These are phyloP conservation scores for Thoreauomyces humboldtii DNA, from an alignment of 192 early-diverging fungal species.

Conservation along the genomic window DNA sequence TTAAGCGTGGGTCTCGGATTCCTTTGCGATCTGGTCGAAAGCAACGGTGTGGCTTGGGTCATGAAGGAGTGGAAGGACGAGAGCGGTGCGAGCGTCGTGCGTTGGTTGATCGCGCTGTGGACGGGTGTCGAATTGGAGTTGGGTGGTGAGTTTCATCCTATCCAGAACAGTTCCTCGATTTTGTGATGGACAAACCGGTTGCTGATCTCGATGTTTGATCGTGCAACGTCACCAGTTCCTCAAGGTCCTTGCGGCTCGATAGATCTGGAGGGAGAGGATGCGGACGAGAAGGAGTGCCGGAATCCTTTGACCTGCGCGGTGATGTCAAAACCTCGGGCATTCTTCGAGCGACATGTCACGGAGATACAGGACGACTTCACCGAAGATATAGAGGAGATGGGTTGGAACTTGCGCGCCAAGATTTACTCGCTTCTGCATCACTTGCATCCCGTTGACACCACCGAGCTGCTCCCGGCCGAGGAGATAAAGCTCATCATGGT, in stretches of 20 bases:
- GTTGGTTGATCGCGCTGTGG: slow-evolving; percentile 41
- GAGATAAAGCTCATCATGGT: slow-evolving; percentile 17
- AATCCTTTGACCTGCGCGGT: slow-evolving; percentile 10
- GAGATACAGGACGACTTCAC: slow-evolving; percentile 12
- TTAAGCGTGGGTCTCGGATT: slow-evolving; percentile 19
- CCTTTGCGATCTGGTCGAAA: slow-evolving; percentile 17
- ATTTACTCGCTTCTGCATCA: slow-evolving; percentile 16
- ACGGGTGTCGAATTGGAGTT: slow-evolving; percentile 36
- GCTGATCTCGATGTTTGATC: too few species aligned
- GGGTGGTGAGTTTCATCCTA: slow-evolving; percentile 37
- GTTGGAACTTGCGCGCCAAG: slow-evolving; percentile 16
- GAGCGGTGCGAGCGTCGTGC: slow-evolving; percentile 28
- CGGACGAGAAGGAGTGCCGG: not conserved
- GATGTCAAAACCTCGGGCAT: not conserved
- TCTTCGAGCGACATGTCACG: not conserved
- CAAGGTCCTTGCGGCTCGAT: slow-evolving; percentile 17
- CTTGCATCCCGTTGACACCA: slow-evolving; percentile 1
- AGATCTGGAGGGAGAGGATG: not conserved
- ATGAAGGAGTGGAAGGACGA: slow-evolving; percentile 26
- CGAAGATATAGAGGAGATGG: slow-evolving; percentile 8
- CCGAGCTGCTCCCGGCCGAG: not conserved
- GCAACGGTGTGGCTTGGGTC: not conserved
- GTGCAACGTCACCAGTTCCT: slow-evolving; percentile 10
- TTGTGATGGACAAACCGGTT: too few species aligned
- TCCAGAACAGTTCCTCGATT: too few species aligned